phyloP scores from a whole-genome alignment of 495 filamentous ascomycete species.

The Xylaria castorea region DNA sequence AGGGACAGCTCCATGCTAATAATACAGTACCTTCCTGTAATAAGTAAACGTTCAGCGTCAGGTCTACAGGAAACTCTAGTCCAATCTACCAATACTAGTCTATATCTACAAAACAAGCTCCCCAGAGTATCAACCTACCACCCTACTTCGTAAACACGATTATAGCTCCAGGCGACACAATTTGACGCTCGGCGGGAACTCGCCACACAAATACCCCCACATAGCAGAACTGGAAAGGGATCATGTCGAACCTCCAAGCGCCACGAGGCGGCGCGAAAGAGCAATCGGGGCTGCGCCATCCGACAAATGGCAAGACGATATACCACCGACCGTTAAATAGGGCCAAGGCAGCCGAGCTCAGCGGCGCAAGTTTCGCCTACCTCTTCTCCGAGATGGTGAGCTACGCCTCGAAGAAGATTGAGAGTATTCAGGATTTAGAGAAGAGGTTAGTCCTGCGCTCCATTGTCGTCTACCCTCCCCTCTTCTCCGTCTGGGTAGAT shows the following conservation, averaged over 20 bases:
- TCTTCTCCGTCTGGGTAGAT: not conserved
- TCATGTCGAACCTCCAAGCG: constrained; percentile 49
- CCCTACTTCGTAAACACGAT: not conserved
- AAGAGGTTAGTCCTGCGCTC: constrained; percentile 66
- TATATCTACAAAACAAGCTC: not conserved
- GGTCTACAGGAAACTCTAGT: too few relatives aligned
- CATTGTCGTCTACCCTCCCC: constrained; percentile 12
- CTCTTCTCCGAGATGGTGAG: constrained; percentile 96
- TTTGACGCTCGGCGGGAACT: not conserved
- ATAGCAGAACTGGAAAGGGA: not conserved
- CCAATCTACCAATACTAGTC: not conserved
- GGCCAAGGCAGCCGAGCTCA: constrained; percentile 82
- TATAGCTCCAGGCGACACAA: constrained; percentile 3
- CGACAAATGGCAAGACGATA: constrained; percentile 95
- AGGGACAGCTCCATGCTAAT: not conserved
- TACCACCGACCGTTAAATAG: constrained; percentile 96
- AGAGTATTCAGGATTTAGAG: constrained; percentile 91
- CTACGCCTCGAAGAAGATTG: constrained; percentile 90
- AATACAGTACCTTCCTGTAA: not conserved
- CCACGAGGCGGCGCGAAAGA: constrained; percentile 47
- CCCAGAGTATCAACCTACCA: not conserved
- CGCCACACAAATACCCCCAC: not conserved
- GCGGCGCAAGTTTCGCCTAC: constrained; percentile 92
- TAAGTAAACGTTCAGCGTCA: not conserved
- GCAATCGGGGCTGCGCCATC: constrained; percentile 80